A percentile compares a stretch with the other conserved stretches of the same genome.
Evolutionary conservation across 257 asterid genomes (phyloP).

Genomic region (Salvia splendens): DNA sequence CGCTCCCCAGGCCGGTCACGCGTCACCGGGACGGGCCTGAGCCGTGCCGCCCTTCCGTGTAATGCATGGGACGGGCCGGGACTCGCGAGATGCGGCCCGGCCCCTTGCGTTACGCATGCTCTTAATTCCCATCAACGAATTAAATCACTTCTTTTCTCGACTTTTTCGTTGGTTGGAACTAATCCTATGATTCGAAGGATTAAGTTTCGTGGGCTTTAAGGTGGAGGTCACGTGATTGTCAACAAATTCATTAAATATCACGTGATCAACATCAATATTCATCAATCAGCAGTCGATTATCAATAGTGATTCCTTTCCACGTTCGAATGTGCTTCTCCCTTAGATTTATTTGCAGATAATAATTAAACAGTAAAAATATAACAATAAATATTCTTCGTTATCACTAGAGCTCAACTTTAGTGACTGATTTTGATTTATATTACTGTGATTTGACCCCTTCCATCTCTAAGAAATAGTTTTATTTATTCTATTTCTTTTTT

Average conservation of each 20-base stretch:
- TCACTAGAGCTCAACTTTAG: background rate
- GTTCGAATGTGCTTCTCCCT: constrained; percentile 19
- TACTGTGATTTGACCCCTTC: background rate
- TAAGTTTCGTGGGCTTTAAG: constrained; percentile 26
- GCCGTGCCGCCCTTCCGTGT: too few relatives aligned
- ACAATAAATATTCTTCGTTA: constrained; percentile 1
- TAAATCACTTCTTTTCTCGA: background rate
- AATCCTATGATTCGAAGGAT: constrained; percentile 22
- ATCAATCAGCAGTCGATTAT: background rate
- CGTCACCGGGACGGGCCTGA: too few relatives aligned
- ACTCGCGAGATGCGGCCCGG: too few relatives aligned
- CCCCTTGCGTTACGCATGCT: too few relatives aligned
- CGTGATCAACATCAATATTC: constrained; percentile 32
- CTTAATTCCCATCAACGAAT: constrained; percentile 24
- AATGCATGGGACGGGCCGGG: too few relatives aligned
- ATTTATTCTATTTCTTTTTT: background rate
- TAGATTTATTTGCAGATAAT: background rate
- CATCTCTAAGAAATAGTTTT: background rate
- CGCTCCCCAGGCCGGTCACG: too few relatives aligned
- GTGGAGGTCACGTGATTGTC: constrained; percentile 37
- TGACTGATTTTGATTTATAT: background rate
- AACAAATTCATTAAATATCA: constrained; percentile 19
- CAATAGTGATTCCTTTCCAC: constrained; percentile 3
- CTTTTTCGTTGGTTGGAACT: constrained; percentile 23
- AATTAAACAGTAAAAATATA: background rate